Evolutionary conservation across 73 alveolate genomes (phyloP).

Genomic region (Uronychia setigera): DNA sequence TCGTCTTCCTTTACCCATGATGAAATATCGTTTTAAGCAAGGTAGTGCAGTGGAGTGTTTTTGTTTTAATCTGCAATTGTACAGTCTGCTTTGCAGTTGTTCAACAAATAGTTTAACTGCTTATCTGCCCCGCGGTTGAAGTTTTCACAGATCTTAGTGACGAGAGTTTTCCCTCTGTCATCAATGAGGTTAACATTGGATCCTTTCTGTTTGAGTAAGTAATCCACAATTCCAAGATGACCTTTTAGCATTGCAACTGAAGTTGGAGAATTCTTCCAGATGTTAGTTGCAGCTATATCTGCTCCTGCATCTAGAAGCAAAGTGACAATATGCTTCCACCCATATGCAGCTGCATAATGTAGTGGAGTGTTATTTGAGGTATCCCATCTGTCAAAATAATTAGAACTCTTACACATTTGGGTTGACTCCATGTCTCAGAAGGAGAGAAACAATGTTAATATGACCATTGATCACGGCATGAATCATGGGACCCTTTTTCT

Average conservation of each 20-base stretch:
- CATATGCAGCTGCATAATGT: constrained; percentile 91
- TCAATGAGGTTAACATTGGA: constrained; percentile 86
- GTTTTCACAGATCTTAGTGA: constrained; percentile 72
- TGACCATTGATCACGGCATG: constrained; percentile 58
- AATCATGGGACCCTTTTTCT: constrained; percentile 65
- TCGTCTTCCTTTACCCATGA: background rate
- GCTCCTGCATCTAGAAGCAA: constrained; percentile 74
- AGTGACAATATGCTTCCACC: constrained; percentile 74
- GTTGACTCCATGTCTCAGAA: constrained; percentile 74
- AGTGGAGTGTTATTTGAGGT: constrained; percentile 86
- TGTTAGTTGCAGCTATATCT: constrained; percentile 83
- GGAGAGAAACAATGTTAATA: constrained; percentile 58
- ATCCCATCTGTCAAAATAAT: constrained; percentile 78
- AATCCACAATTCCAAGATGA: constrained; percentile 85
- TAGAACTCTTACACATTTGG: constrained; percentile 64
- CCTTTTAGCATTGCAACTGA: constrained; percentile 90
- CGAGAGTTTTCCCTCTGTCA: constrained; percentile 89
- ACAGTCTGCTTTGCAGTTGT: background rate
- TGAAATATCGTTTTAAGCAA: background rate
- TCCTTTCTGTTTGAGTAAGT: constrained; percentile 58
- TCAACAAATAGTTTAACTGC: constrained; percentile 52
- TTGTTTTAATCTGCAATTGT: background rate
- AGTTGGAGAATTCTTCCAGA: constrained; percentile 95
- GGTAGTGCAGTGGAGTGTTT: background rate
- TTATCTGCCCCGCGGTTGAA: constrained; percentile 70